These are phyloP conservation scores for Fusarium bulbicola DNA, from an alignment of 2,329 filamentous ascomycete species.

Conservation along the genomic window DNA sequence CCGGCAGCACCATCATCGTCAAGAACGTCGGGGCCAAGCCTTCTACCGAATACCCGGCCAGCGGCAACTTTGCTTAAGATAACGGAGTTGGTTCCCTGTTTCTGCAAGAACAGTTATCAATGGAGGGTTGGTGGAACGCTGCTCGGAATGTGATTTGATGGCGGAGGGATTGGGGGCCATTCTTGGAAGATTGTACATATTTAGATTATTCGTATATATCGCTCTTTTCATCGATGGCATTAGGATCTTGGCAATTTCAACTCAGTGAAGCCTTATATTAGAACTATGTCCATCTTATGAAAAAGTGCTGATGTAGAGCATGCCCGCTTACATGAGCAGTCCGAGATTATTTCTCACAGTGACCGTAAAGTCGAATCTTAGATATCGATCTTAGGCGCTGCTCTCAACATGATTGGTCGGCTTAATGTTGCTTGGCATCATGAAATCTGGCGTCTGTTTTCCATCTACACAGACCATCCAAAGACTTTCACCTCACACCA, in stretches of 20 bases:
- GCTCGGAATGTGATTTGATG: not conserved
- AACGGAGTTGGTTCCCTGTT: no score
- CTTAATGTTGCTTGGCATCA: not conserved
- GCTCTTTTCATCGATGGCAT: not conserved
- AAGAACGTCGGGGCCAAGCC: constrained; percentile 57
- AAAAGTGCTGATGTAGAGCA: not conserved
- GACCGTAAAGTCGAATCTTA: not conserved
- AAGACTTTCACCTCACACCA: constrained; percentile 6
- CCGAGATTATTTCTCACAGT: not conserved
- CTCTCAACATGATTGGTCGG: not conserved
- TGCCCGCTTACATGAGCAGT: not conserved
- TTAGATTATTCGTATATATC: not conserved
- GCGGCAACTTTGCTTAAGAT: constrained; percentile 44
- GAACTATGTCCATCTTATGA: not conserved
- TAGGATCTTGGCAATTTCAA: not conserved
- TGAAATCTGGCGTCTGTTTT: not conserved
- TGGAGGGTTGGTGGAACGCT: not conserved
- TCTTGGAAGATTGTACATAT: not conserved
- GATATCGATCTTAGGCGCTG: not conserved
- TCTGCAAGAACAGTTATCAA: no score
- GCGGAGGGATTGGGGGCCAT: not conserved
- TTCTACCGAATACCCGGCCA: constrained; percentile 41
- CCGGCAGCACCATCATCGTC: constrained; percentile 61
- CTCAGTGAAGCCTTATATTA: not conserved
- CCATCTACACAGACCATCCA: not conserved